Evolutionary conservation across 1,284 basidiomycete species (phyloP).

Genomic region (Rhizopogon hawkerae): DNA sequence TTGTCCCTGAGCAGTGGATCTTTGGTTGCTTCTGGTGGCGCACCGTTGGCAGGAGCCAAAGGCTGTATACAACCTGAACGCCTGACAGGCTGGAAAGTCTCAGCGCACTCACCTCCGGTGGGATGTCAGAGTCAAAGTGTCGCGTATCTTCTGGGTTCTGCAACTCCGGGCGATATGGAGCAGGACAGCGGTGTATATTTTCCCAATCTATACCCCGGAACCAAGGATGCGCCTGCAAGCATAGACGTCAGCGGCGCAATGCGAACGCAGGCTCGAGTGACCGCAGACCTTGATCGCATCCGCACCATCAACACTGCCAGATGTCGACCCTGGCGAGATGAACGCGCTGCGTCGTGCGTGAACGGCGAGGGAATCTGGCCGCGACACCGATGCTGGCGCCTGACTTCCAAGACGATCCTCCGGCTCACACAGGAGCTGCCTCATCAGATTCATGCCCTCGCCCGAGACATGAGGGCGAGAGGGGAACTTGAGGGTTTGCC

Average conservation of each 20-base stretch:
- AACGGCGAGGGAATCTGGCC: slow-evolving; percentile 70
- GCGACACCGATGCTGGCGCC: slow-evolving; percentile 54
- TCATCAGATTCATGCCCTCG: slow-evolving; percentile 83
- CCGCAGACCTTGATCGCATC: slow-evolving; percentile 72
- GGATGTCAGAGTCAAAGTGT: slow-evolving; percentile 91
- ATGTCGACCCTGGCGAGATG: slow-evolving; percentile 38
- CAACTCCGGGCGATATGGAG: slow-evolving; percentile 86
- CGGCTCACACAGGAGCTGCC: slow-evolving; percentile 84
- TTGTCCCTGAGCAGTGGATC: slow-evolving; percentile 84
- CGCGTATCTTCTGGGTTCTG: slow-evolving; percentile 73
- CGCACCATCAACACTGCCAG: slow-evolving; percentile 68
- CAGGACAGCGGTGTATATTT: slow-evolving; percentile 69
- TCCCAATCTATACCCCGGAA: slow-evolving; percentile 82
- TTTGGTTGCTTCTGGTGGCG: slow-evolving; percentile 71
- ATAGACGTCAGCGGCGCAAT: slow-evolving; percentile 18
- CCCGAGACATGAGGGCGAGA: slow-evolving; percentile 74
- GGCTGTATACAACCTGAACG: slow-evolving; percentile 45
- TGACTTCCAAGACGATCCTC: slow-evolving; percentile 87
- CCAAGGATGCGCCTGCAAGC: slow-evolving; percentile 69
- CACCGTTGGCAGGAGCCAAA: slow-evolving; percentile 81
- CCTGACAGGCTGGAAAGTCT: slow-evolving; percentile 18
- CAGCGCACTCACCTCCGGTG: slow-evolving; percentile 62
- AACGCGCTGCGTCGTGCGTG: slow-evolving; percentile 71
- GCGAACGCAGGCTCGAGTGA: slow-evolving; percentile 14
- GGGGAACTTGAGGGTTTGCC: slow-evolving; percentile 80